Conservation (phyloP, 768 basidiomycete genomes). For the Amanita exitialis region DNA sequence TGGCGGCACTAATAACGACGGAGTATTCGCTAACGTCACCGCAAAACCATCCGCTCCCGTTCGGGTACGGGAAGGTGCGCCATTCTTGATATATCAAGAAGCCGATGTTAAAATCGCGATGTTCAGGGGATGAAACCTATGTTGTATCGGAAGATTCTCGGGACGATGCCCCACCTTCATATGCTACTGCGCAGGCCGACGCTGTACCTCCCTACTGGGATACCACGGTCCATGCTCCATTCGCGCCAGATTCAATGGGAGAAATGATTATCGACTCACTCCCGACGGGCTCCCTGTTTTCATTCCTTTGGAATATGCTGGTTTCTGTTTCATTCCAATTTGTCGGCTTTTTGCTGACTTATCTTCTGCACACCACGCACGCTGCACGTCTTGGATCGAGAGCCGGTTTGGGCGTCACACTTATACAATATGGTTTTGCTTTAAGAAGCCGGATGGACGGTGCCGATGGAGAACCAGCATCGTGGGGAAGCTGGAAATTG, state of each 20-base stretch:
- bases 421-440: constrained; percentile 92
- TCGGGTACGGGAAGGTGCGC: constrained; percentile 50
- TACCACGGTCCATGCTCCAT: constrained; percentile 90
- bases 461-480: constrained; percentile 17
- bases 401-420: constrained; percentile 90
- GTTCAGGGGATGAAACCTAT: constrained; percentile 51
- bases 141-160: constrained; percentile 76
- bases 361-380: constrained; percentile 89
- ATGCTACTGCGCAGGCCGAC: constrained; percentile 86
- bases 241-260: constrained; percentile 48
- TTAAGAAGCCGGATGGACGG: constrained; percentile 47
- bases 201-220: constrained; percentile 98
- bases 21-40: constrained; percentile 92
- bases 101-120: background rate
- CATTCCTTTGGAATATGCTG: constrained; percentile 87
- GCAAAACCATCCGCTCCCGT: constrained; percentile 69
- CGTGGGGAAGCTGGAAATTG: constrained; percentile 20
- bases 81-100: background rate
- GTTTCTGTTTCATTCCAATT: constrained; percentile 97
- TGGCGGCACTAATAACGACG: constrained; percentile 69
- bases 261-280: constrained; percentile 88
- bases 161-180: constrained; percentile 84
- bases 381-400: constrained; percentile 89
- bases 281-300: constrained; percentile 73
- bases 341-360: constrained; percentile 86